Conservation (phyloP, 352 stramenopile species). For the Pythium periplocum region DNA sequence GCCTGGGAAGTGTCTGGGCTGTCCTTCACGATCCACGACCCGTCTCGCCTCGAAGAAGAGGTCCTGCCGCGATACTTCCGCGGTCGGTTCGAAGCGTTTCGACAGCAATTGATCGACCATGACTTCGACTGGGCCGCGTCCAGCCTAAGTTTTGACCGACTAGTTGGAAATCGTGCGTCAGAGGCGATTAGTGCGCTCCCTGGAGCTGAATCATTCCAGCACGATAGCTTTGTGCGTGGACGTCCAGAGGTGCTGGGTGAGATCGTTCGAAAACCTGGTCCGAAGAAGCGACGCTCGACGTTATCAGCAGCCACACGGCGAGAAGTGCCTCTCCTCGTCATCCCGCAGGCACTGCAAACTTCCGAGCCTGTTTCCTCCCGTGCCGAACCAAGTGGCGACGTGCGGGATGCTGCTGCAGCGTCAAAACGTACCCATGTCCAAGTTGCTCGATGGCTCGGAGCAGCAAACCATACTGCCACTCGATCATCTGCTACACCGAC, state of each 20-base stretch:
- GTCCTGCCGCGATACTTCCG: constrained; percentile 70
- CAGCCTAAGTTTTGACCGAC: background rate
- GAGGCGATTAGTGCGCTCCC: constrained; percentile 9
- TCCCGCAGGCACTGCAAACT: too few species aligned
- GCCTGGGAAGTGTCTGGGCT: constrained; percentile 43
- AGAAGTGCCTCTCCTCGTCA: too few species aligned
- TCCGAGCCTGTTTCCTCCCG: too few species aligned
- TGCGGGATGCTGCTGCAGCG: too few species aligned
- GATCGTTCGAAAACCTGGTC: background rate
- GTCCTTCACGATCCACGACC: constrained; percentile 52
- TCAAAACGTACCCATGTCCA: too few species aligned
- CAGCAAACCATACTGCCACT: too few species aligned
- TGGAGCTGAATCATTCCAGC: constrained; percentile 3
- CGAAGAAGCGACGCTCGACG: too few species aligned
- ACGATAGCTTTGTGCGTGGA: background rate
- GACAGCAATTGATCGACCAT: constrained; percentile 65
- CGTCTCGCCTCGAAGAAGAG: constrained; percentile 30
- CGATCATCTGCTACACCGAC: too few species aligned
- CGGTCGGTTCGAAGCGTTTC: constrained; percentile 52
- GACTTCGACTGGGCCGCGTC: constrained; percentile 29
- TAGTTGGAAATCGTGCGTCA: constrained; percentile 4
- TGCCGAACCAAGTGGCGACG: too few species aligned
- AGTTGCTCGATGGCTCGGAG: too few species aligned
- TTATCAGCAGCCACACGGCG: too few species aligned
- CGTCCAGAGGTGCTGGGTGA: background rate